phyloP scores from a whole-genome alignment of 768 basidiomycete genomes.

The Sarcodon aspratus region DNA sequence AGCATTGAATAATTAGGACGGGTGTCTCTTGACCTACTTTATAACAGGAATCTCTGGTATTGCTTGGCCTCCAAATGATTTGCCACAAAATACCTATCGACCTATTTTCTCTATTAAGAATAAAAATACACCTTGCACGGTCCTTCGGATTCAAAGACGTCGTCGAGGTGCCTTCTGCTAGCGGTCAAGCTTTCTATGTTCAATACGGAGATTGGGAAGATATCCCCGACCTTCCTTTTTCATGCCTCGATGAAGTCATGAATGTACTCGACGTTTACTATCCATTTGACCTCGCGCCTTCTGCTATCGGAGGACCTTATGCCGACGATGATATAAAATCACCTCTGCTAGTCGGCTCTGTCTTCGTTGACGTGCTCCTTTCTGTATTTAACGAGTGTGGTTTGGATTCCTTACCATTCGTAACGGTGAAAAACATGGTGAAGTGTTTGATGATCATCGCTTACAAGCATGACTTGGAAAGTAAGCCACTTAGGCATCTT shows the following conservation, averaged over 20 bases:
- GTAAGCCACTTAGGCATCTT: slow-evolving; percentile 38
- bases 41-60: slow-evolving; percentile 39
- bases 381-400: slow-evolving; percentile 37
- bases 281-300: slow-evolving; percentile 32
- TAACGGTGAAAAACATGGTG: slow-evolving; percentile 47
- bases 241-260: slow-evolving; percentile 50
- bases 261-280: slow-evolving; percentile 49
- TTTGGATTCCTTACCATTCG: slow-evolving; percentile 36
- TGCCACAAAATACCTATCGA: slow-evolving; percentile 50
- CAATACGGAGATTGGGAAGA: slow-evolving; percentile 36
- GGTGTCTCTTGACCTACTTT: neutral
- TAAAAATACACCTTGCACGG: slow-evolving; percentile 40
- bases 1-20: neutral
- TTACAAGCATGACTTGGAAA: slow-evolving; percentile 67
- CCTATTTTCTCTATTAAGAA: slow-evolving; percentile 37
- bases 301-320: slow-evolving; percentile 28
- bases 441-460: slow-evolving; percentile 55
- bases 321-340: slow-evolving; percentile 30
- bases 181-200: slow-evolving; percentile 40
- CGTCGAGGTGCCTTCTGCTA: slow-evolving; percentile 29
- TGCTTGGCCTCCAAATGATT: slow-evolving; percentile 56
- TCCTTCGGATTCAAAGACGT: slow-evolving; percentile 48
- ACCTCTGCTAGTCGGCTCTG: slow-evolving; percentile 44
- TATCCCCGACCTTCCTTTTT: slow-evolving; percentile 31
- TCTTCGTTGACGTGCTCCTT: slow-evolving; percentile 52